Evolutionary conservation across 306 rosid genomes (phyloP).

Genomic region (Spatholobus suberectus): DNA sequence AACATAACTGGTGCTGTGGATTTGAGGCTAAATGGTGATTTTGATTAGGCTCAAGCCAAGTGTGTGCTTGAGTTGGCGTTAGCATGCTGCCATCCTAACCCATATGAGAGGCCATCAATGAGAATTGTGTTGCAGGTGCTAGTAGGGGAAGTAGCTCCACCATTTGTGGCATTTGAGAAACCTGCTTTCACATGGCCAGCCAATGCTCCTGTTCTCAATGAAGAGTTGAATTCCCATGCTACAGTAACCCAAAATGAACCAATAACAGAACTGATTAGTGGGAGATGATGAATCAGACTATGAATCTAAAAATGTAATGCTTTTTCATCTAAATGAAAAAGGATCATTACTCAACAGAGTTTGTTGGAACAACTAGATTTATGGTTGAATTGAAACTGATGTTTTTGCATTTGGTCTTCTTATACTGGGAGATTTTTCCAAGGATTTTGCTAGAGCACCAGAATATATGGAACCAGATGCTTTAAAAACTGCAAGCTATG

Average conservation of each 20-base stretch:
- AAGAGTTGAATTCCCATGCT: background rate
- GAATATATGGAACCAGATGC: background rate
- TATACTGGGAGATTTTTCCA: too few relatives aligned
- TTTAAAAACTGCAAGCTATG: background rate
- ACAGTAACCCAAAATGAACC: background rate
- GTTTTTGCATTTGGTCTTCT: background rate
- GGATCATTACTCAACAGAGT: background rate
- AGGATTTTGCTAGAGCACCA: background rate
- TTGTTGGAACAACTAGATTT: background rate
- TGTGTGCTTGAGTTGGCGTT: conserved; percentile 26
- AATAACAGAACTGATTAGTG: conserved; percentile 14
- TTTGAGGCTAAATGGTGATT: conserved; percentile 1
- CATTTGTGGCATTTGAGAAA: background rate
- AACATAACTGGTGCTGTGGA: background rate
- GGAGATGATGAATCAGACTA: conserved; percentile 4
- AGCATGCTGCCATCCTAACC: background rate
- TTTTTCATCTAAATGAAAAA: background rate
- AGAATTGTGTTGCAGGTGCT: conserved; percentile 2
- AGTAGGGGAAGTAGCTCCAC: background rate
- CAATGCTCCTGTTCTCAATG: background rate
- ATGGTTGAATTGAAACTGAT: background rate
- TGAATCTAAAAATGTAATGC: conserved; percentile 4
- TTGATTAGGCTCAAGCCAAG: background rate
- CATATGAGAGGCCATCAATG: conserved; percentile 24
- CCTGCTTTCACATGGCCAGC: conserved; percentile 22